Evolutionary conservation across 2,329 filamentous ascomycete genomes (phyloP), one percentile per base, ranked within the genome.

Genomic region (Fusarium concolor): DNA sequence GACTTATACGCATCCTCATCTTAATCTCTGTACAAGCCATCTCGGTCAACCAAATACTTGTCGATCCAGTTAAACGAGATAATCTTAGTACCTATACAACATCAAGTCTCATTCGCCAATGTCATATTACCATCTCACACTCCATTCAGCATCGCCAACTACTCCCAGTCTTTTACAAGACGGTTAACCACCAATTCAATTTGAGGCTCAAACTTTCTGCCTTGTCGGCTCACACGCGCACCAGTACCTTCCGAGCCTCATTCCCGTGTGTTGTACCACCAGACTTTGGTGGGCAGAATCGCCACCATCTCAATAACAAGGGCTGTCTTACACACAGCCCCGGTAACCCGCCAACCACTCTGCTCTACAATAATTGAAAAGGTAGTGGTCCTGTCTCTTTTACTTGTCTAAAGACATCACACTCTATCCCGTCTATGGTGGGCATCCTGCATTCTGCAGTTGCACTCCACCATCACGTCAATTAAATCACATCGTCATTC

Each of bases 401-500:
- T 38, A 33, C 35, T 44, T 56, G 60, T 38, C 54, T 31, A 45
- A 46, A 28, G 35, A 41, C 29, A 20, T 60, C 35, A 56, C 43
- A 35, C 24, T 43, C 38, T 50, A 41, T 24, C 26, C 38, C 41
- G 29, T 56, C 50, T 39, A 41, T 45, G 44, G 53, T 50, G 45
- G 49, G 54, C 46, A 52, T 58, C 47, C 56, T 57, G 31, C 60
- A 54, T 63, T 55, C 12, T 24, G 14, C 38, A 41, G 46, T 58
- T 53, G 35, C 52, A 46, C 69, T 70, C 71, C 59, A 68, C 71
- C 54, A 52, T 73, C 69, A 74, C 69, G 56, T 72, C 71, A 70
- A 70, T 56, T 69, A 73, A 66, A 65, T 57, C 56, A 62, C 51
- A 46, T 70, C 69, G 55, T 73, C 67, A 72, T 69, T 61, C 63